Evolutionary conservation across 805 yeast species (phyloP), one percentile per base, ranked within the genome.

Genomic region (Saccharomycopsis sp.): DNA sequence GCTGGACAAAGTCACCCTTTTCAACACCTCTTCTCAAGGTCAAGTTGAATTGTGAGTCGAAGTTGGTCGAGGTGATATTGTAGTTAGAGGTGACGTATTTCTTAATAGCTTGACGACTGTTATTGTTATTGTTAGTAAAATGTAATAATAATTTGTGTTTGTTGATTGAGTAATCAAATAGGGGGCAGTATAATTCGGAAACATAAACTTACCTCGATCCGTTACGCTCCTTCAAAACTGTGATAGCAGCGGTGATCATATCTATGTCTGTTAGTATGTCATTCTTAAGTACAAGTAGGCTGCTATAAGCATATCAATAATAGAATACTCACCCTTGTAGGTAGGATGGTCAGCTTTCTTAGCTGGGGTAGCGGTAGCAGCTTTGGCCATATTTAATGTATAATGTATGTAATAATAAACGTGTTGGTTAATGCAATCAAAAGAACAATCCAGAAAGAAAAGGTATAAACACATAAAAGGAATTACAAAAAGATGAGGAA

Each of bases 91-190:
- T 83, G 64, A 90, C 84, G 73, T 83, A 88, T 73, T 89, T 89
- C 80, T 90, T 91, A 69, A 91, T 78, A 12, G 94, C 93, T 71
- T 87, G 93, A 72, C 97, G 92, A 66, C 91, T 69, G 3, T n/a
- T n/a, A n/a, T n/a, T n/a, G n/a, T 9, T 17, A 20, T 5, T 23
- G 57, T 55, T 47, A 55, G 57, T 55, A 29, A 25, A 42, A 3
- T 24, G 3, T 3, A 15, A 38, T 12, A 38, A 12, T 38, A 12
- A 38, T 38, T n/a, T n/a, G n/a, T n/a, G n/a, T n/a, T n/a, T n/a
- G n/a, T n/a, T n/a, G n/a, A n/a, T n/a, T n/a, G n/a, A n/a, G n/a
- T n/a, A n/a, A n/a, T n/a, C n/a, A n/a, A n/a, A n/a, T n/a, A n/a
- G n/a, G n/a, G n/a, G n/a, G n/a, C n/a, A n/a, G n/a, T n/a, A n/a